phyloP scores from a whole-genome alignment of 129 eudicot species.

The Solidago caesia region DNA sequence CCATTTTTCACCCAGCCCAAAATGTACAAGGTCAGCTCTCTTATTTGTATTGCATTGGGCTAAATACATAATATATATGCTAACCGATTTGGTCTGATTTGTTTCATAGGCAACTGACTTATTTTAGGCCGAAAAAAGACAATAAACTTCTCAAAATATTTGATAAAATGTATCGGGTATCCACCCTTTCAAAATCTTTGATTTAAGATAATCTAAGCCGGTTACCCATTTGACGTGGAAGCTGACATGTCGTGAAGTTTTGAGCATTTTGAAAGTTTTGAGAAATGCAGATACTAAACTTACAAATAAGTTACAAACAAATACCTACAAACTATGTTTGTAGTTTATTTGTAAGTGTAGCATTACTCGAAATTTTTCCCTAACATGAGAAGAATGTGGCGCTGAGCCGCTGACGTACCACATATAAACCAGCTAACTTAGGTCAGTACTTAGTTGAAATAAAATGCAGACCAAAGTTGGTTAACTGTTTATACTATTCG shows the following conservation, averaged over 20 bases:
- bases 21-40: conserved; percentile 73
- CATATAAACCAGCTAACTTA: too few species aligned
- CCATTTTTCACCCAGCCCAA: conserved; percentile 95
- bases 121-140: neutral
- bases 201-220: neutral
- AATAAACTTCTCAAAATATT: neutral
- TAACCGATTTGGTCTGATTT: neutral
- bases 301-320: too few species aligned
- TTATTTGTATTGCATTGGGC: neutral
- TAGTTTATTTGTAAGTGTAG: too few species aligned
- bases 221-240: neutral
- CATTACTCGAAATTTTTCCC: too few species aligned
- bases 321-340: too few species aligned
- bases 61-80: neutral
- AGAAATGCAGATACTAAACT: too few species aligned
- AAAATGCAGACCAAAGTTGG: too few species aligned
- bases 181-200: neutral
- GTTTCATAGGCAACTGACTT: neutral
- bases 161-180: neutral
- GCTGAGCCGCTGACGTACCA: too few species aligned
- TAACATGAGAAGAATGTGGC: too few species aligned
- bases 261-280: neutral
- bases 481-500: too few species aligned
- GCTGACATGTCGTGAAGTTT: neutral
- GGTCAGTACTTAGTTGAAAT: too few species aligned